These are phyloP conservation scores for Ustilago nuda DNA, from an alignment of 1,284 basidiomycete genomes.

Conservation along the genomic window DNA sequence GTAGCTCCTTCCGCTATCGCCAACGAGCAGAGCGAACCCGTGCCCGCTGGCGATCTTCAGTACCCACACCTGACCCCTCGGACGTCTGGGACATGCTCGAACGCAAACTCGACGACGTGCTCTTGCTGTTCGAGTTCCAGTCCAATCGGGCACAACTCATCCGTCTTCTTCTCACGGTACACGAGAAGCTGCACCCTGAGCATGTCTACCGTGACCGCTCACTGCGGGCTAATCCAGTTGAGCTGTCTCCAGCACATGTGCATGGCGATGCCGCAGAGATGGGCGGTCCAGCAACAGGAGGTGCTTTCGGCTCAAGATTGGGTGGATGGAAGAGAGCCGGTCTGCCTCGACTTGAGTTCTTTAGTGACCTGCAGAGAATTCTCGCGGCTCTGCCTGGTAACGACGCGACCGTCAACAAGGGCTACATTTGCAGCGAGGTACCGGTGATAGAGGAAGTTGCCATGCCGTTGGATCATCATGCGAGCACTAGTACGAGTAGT, in stretches of 20 bases:
- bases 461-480: slow-evolving; percentile 36
- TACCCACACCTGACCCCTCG: slow-evolving; percentile 37
- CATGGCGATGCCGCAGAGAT: slow-evolving; percentile 43
- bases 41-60: slow-evolving; percentile 40
- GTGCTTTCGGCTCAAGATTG: slow-evolving; percentile 38
- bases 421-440: slow-evolving; percentile 28
- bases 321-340: slow-evolving; percentile 47
- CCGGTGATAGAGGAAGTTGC: slow-evolving; percentile 25
- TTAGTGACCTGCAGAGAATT: slow-evolving; percentile 40
- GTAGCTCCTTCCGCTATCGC: slow-evolving; percentile 42
- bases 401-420: slow-evolving; percentile 31
- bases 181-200: slow-evolving; percentile 50
- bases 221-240: slow-evolving; percentile 34
- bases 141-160: slow-evolving; percentile 50
- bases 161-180: slow-evolving; percentile 49
- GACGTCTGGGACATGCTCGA: slow-evolving; percentile 64
- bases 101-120: slow-evolving; percentile 52
- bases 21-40: slow-evolving; percentile 36
- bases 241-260: slow-evolving; percentile 44
- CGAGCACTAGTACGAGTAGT: slow-evolving; percentile 6
- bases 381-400: slow-evolving; percentile 41
- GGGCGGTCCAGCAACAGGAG: slow-evolving; percentile 24
- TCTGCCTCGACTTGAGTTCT: slow-evolving; percentile 51
- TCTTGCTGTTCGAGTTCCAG: slow-evolving; percentile 62
- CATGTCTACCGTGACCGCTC: slow-evolving; percentile 48